Conservation (phyloP, 495 filamentous ascomycete species). For the Copromyces sp. region DNA sequence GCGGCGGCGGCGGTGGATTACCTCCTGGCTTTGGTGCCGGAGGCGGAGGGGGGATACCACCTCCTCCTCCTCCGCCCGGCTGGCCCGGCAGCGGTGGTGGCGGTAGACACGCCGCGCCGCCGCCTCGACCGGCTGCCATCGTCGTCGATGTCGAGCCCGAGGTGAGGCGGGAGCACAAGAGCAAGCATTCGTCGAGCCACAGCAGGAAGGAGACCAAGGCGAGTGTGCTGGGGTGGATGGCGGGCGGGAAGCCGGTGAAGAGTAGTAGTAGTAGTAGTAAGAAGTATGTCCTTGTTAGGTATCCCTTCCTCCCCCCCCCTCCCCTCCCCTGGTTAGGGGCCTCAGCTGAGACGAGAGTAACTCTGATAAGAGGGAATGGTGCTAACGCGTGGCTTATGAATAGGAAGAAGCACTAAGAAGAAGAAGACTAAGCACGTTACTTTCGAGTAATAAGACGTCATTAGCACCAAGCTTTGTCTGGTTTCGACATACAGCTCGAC, state of each 20-base stretch:
- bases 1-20: not conserved
- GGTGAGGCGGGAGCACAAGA: not conserved
- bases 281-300: conserved; percentile 19
- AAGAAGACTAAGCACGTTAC: not conserved
- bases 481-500: not conserved
- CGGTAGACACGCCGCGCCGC: not conserved
- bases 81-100: not conserved
- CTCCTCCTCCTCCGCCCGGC: not conserved
- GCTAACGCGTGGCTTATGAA: not conserved
- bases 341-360: not conserved
- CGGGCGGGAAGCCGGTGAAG: conserved; percentile 20
- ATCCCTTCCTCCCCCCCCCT: not conserved
- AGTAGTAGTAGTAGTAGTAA: conserved; percentile 21
- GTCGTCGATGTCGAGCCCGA: conserved; percentile 1
- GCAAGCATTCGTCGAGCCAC: not conserved
- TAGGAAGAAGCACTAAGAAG: not conserved
- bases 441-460: not conserved
- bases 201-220: conserved; percentile 9
- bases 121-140: not conserved
- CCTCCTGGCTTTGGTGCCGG: not conserved
- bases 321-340: no score
- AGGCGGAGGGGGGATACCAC: not conserved
- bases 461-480: not conserved
- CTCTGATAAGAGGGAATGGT: not conserved
- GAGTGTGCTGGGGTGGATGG: conserved; percentile 30